Evolutionary conservation across 768 basidiomycete genomes (phyloP).

Genomic region (Udeniomyces megalosporus): DNA sequence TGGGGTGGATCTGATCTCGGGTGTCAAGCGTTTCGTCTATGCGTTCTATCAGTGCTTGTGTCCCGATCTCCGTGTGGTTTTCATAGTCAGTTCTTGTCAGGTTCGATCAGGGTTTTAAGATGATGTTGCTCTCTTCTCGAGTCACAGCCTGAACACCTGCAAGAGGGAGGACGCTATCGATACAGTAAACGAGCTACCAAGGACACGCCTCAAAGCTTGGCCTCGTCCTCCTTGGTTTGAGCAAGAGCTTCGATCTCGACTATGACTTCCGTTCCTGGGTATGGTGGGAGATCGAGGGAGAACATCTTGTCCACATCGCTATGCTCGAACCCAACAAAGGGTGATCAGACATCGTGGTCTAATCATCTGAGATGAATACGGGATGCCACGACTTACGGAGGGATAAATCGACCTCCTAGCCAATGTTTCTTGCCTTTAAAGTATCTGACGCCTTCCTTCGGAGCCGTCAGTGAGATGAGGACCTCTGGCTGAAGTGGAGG

Average conservation of each 20-base stretch:
- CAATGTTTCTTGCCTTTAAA: slow-evolving; percentile 69
- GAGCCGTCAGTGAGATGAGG: slow-evolving; percentile 79
- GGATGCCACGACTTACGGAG: slow-evolving; percentile 43
- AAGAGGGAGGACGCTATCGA: no score
- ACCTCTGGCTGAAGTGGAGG: slow-evolving; percentile 50
- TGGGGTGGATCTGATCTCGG: no score
- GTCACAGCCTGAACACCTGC: no score
- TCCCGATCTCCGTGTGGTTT: no score
- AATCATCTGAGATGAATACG: neutral
- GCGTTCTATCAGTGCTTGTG: no score
- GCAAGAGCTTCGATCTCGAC: slow-evolving; percentile 47
- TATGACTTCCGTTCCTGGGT: slow-evolving; percentile 60
- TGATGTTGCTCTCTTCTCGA: no score
- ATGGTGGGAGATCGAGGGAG: slow-evolving; percentile 61
- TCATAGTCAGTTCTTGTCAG: no score
- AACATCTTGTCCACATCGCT: slow-evolving; percentile 60
- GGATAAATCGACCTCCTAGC: slow-evolving; percentile 82
- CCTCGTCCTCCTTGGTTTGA: neutral
- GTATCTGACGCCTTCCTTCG: slow-evolving; percentile 64
- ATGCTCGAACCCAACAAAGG: neutral
- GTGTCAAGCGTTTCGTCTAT: no score
- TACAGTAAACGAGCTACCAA: no score
- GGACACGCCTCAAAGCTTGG: no score
- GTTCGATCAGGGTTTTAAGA: no score
- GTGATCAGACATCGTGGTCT: neutral